Percentiles rank a stretch among this genome's conserved stretches.
Evolutionary conservation across 345 rosid species (phyloP).

Genomic region (Eucalyptus erythrocorys): DNA sequence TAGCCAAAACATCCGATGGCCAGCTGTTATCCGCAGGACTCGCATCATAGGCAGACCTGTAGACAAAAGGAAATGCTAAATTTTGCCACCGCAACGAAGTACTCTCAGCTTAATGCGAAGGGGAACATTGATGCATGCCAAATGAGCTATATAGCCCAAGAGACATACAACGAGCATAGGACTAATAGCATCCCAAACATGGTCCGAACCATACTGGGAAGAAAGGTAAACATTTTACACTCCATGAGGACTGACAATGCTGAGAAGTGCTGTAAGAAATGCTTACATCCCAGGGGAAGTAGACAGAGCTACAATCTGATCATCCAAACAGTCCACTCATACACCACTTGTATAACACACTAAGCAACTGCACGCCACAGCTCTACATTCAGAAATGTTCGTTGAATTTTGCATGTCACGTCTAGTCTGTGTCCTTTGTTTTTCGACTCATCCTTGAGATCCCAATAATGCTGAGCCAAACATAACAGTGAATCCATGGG

Average conservation of each 20-base stretch:
- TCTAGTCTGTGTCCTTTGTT: background rate
- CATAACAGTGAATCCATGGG: background rate
- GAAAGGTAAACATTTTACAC: background rate
- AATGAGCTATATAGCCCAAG: background rate
- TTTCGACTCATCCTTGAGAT: background rate
- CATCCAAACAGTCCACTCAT: background rate
- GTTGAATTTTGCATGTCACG: background rate
- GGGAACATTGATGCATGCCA: background rate
- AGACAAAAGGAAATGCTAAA: background rate
- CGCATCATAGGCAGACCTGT: slow-evolving; percentile 80
- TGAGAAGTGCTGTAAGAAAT: background rate
- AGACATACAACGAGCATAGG: background rate
- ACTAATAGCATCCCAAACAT: background rate
- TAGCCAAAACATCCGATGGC: slow-evolving; percentile 41
- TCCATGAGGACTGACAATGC: background rate
- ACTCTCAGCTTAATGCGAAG: background rate
- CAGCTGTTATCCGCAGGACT: slow-evolving; percentile 54
- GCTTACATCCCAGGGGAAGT: background rate
- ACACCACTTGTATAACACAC: background rate
- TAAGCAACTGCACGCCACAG: background rate
- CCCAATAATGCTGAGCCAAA: background rate
- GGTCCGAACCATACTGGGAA: background rate
- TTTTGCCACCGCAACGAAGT: background rate
- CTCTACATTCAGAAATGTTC: background rate
- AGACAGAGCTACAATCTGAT: background rate